A percentile compares a stretch with the other conserved stretches of the same genome.
Evolutionary conservation across 2,329 filamentous ascomycete species (phyloP).

Genomic region (Alternaria ethzedia): DNA sequence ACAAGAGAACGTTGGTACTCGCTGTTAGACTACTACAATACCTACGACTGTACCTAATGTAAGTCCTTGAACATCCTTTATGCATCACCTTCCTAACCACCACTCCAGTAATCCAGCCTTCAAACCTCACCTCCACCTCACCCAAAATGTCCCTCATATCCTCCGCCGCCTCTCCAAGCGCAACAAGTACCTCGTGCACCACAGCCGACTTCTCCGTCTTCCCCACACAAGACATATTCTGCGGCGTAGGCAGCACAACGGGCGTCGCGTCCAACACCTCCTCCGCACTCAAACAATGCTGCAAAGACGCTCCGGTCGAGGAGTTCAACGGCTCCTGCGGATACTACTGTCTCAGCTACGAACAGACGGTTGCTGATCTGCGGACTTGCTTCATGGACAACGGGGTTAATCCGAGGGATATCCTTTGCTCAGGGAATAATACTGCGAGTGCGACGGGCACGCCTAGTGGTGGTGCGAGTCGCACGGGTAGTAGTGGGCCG

Average conservation of each 20-base stretch:
- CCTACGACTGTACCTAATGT: not conserved
- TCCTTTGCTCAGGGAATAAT: slow-evolving; percentile 37
- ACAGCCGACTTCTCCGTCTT: slow-evolving; percentile 32
- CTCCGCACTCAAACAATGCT: slow-evolving; percentile 35
- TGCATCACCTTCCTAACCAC: not conserved
- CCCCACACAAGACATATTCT: slow-evolving; percentile 36
- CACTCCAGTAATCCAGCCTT: too few species aligned
- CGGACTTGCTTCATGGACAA: slow-evolving; percentile 37
- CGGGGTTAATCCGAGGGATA: slow-evolving; percentile 25
- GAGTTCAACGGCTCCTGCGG: slow-evolving; percentile 38
- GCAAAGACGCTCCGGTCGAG: slow-evolving; percentile 41
- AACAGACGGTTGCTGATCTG: slow-evolving; percentile 36
- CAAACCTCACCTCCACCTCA: not conserved
- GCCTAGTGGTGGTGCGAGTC: slow-evolving; percentile 18
- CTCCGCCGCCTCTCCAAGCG: slow-evolving; percentile 23
- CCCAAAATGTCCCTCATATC: slow-evolving; percentile 23
- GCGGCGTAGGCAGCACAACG: slow-evolving; percentile 33
- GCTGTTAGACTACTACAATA: not conserved
- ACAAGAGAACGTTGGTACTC: not conserved
- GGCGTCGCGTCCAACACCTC: slow-evolving; percentile 35
- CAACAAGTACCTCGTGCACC: slow-evolving; percentile 28
- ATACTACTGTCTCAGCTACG: slow-evolving; percentile 37
- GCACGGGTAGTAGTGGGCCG: slow-evolving; percentile 3
- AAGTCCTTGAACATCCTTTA: not conserved
- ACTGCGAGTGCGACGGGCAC: slow-evolving; percentile 36